These are phyloP conservation scores for Salvia splendens DNA, from an alignment of 257 asterid species.

Conservation along the genomic window DNA sequence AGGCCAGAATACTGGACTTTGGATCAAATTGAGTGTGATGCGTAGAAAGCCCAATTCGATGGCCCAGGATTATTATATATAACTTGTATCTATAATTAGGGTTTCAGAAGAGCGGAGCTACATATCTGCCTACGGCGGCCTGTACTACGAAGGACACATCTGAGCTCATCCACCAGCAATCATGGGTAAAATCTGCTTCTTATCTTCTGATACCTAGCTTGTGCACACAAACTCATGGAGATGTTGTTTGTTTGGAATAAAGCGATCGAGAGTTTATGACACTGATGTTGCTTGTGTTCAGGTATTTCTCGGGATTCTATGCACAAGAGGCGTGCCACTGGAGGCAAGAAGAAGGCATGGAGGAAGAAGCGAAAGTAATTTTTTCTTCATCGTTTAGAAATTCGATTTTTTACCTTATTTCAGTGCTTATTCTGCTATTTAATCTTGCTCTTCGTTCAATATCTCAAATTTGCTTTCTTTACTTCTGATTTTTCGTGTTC, in stretches of 20 bases:
- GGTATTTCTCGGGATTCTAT: conserved; percentile 88
- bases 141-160: no score
- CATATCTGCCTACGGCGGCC: conserved; percentile 2
- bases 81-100: neutral
- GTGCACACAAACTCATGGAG: neutral
- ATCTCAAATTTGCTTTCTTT: no score
- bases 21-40: neutral
- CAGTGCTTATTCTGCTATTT: no score
- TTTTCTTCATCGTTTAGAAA: neutral
- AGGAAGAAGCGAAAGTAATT: conserved; percentile 85
- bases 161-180: conserved; percentile 21
- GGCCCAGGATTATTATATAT: neutral
- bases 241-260: neutral
- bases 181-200: neutral
- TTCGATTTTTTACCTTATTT: no score
- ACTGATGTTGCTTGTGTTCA: conserved; percentile 24
- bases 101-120: neutral
- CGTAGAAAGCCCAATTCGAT: neutral
- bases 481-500: no score
- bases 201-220: neutral
- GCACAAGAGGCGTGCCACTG: conserved; percentile 93
- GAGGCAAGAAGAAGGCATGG: conserved; percentile 88
- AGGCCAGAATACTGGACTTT: no score
- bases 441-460: no score
- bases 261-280: neutral